Percentiles rank a stretch among this genome's conserved stretches.
Conservation (phyloP, 768 basidiomycete species). For the Tulasnella sp. region DNA sequence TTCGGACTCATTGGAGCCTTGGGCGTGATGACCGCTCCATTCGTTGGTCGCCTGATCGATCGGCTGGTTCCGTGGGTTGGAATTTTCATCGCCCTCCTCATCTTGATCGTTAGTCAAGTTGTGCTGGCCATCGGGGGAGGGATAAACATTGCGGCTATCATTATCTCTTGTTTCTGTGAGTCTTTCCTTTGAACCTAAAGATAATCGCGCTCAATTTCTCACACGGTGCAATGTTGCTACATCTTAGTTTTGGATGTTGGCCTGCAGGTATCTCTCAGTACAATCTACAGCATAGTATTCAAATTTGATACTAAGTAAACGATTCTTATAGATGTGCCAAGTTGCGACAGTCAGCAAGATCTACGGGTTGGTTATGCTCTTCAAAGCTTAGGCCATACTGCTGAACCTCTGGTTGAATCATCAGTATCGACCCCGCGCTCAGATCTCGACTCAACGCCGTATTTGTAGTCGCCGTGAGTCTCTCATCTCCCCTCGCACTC, state of each 20-base stretch:
- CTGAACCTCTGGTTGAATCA: too few relatives aligned
- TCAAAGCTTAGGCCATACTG: too few relatives aligned
- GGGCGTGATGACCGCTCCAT: conserved; percentile 51
- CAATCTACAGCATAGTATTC: background rate
- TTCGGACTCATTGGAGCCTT: conserved; percentile 61
- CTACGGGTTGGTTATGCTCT: background rate
- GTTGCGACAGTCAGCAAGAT: background rate
- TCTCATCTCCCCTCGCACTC: background rate
- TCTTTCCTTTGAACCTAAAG: background rate
- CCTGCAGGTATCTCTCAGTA: background rate
- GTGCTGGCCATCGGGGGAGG: conserved; percentile 64
- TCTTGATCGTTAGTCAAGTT: conserved; percentile 41
- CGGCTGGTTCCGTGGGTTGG: conserved; percentile 67
- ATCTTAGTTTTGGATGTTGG: background rate
- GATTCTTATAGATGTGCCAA: background rate
- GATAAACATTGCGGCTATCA: conserved; percentile 55
- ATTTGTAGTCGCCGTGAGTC: conserved; percentile 51
- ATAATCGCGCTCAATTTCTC: background rate
- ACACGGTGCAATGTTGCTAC: background rate
- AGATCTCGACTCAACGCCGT: conserved; percentile 68
- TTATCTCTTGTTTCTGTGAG: conserved; percentile 52
- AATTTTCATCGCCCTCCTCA: conserved; percentile 43
- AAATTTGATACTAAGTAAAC: background rate
- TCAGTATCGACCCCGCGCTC: conserved; percentile 33
- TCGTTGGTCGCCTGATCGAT: conserved; percentile 61